A percentile compares a stretch with the other conserved stretches of the same genome.
These are phyloP conservation scores for Curvularia eragrostidis DNA, from an alignment of 2,329 filamentous ascomycete species.

Conservation along the genomic window DNA sequence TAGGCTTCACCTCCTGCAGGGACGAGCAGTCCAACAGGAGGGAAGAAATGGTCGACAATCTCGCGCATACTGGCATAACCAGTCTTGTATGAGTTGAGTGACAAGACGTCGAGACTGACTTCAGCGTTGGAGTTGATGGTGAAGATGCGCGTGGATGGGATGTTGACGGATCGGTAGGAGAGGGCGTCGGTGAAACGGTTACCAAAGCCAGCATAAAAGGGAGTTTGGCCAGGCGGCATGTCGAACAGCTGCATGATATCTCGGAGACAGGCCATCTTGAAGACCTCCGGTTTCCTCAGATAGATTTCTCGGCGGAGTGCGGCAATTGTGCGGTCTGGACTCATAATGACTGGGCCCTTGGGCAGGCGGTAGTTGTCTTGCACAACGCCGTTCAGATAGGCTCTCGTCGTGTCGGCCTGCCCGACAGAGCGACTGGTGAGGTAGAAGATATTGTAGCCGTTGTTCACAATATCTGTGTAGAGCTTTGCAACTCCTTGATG, in stretches of 20 bases:
- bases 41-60: conserved; percentile 97
- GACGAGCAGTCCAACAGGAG: conserved; percentile 84
- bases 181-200: conserved; percentile 96
- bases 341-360: conserved; percentile 91
- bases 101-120: conserved; percentile 87
- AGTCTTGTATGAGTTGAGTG: conserved; percentile 92
- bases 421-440: conserved; percentile 93
- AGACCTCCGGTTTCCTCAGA: conserved; percentile 93
- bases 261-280: conserved; percentile 98
- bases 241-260: conserved; percentile 90
- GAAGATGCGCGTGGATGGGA: conserved; percentile 92
- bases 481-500: conserved; percentile 96
- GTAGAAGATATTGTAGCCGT: conserved; percentile 99
- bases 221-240: conserved; percentile 67
- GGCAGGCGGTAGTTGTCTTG: conserved; percentile 89
- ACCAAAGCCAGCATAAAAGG: conserved; percentile 96
- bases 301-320: conserved; percentile 92
- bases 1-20: conserved; percentile 91
- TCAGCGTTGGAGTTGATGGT: conserved; percentile 99
- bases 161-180: conserved; percentile 94
- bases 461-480: conserved; percentile 92
- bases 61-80: conserved; percentile 98
- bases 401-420: conserved; percentile 86
- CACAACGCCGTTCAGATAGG: conserved; percentile 86
- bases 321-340: conserved; percentile 92